Base-by-base conservation (phyloP, 805 yeast species). In the Saccharomyces paradoxus region DNA sequence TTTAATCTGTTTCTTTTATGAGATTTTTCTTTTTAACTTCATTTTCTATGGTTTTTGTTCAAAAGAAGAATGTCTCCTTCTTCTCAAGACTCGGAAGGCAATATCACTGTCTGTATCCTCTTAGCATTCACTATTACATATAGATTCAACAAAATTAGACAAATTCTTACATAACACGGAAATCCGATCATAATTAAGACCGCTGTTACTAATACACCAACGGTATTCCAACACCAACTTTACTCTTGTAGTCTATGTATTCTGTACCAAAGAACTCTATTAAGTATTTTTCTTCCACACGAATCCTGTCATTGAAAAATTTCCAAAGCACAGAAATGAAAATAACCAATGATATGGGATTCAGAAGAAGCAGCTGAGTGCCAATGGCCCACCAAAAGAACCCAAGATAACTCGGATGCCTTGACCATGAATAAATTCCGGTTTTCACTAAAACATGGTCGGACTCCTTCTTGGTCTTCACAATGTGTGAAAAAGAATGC, bases 371-470 rank as follows among this genome's bases (percentile, higher is more conserved):
- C 49, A 94, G 26, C 66, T 92, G 96, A 1, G 89, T 77, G 0
- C 97, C 97, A 3, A 91, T 60, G 13, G 95, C 92, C 97, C 98
- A 94, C 81, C 89, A 83, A 65, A 83, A 91, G 68, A 87, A 94
- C 0, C 97, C 99, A 46, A 83, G 78, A 70, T 94, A 94, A 50
- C 95, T 84, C 6, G 99, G 99, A 68, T 94, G 99, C 57, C 99
- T 77, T 14, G 81, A 71, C 27, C 70, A 58, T 1, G 75, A 55
- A 68, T 92, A 94, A 2, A 92, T 72, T 0, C 97, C 98, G 10
- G 70, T 60, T 0, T 89, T 88, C 12, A 94, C 84, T 47, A 94
- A 74, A 9, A 60, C 70, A 67, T 94, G 99, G 53, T 78, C 78
- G 0, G 69, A 60, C 31, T 73, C 68, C 52, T 78, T 82, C 17